Evolutionary conservation across 106 monocot genomes (phyloP).

Genomic region (Xerophyta viscosa): DNA sequence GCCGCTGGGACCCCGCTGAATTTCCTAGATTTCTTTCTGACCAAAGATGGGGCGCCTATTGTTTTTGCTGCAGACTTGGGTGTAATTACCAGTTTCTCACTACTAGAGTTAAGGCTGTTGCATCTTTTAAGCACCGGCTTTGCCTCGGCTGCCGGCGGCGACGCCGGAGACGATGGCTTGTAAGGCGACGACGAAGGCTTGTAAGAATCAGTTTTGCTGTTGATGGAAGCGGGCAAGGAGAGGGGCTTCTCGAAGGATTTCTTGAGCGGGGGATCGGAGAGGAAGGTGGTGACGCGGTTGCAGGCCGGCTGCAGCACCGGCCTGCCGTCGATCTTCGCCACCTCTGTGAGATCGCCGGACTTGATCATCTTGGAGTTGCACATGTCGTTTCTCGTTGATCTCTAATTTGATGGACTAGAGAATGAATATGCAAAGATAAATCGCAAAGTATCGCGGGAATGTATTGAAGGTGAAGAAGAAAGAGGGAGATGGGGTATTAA

Average conservation of each 20-base stretch:
- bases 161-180: constrained; percentile 5
- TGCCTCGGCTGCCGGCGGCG: constrained; percentile 3
- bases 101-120: constrained; percentile 28
- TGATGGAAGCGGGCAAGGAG: constrained; percentile 10
- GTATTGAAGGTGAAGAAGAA: too few relatives aligned
- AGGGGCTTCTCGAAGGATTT: constrained; percentile 26
- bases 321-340: constrained; percentile 37
- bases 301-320: constrained; percentile 39
- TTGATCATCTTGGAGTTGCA: constrained; percentile 57
- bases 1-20: background rate
- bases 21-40: constrained; percentile 46
- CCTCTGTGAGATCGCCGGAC: constrained; percentile 14
- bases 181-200: too few relatives aligned
- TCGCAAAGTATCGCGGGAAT: too few relatives aligned
- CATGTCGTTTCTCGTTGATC: too few relatives aligned
- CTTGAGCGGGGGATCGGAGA: constrained; percentile 8
- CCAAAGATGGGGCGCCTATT: background rate
- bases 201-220: background rate
- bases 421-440: too few relatives aligned
- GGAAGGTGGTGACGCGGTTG: constrained; percentile 30
- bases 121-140: constrained; percentile 15
- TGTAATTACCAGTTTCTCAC: constrained; percentile 29
- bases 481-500: too few relatives aligned
- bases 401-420: too few relatives aligned
- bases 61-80: constrained; percentile 2